Evolutionary conservation across 257 asterid genomes (phyloP).

Genomic region (Lavandula angustifolia): DNA sequence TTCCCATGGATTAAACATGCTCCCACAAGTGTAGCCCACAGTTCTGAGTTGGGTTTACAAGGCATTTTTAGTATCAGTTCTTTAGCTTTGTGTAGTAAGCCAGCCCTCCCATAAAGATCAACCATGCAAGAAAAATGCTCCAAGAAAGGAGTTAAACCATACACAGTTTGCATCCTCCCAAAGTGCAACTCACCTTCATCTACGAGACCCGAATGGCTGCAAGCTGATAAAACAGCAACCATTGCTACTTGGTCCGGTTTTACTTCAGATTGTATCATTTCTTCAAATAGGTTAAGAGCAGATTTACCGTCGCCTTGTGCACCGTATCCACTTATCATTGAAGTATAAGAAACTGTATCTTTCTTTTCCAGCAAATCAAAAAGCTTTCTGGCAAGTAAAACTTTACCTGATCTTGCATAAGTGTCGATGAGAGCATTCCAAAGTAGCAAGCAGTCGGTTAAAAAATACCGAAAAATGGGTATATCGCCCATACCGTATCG

Average conservation of each 20-base stretch:
- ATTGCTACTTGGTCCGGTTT: constrained; percentile 78
- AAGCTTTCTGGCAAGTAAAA: constrained; percentile 60
- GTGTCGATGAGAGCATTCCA: constrained; percentile 83
- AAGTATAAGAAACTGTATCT: constrained; percentile 86
- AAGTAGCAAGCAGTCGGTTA: constrained; percentile 43
- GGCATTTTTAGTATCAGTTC: constrained; percentile 62
- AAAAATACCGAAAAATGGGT: too few species aligned
- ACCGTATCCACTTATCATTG: constrained; percentile 81
- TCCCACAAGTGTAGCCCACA: constrained; percentile 90
- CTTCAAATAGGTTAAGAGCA: constrained; percentile 63
- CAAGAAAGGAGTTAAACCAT: constrained; percentile 54
- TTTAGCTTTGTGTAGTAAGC: constrained; percentile 58
- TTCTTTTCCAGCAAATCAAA: constrained; percentile 60
- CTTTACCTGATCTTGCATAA: constrained; percentile 83
- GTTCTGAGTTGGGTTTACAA: constrained; percentile 59
- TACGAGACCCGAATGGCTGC: constrained; percentile 90
- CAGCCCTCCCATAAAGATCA: constrained; percentile 88
- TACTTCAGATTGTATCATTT: constrained; percentile 58
- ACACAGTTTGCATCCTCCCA: constrained; percentile 57
- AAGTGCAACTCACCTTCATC: constrained; percentile 57
- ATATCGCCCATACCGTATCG: too few species aligned
- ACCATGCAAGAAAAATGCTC: constrained; percentile 86
- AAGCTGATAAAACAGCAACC: constrained; percentile 77
- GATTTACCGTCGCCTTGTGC: constrained; percentile 67
- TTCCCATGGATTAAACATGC: constrained; percentile 79